Percentiles rank a stretch among this genome's conserved stretches.
These are phyloP conservation scores for Russula foetens DNA, from an alignment of 768 basidiomycete genomes.

Conservation along the genomic window DNA sequence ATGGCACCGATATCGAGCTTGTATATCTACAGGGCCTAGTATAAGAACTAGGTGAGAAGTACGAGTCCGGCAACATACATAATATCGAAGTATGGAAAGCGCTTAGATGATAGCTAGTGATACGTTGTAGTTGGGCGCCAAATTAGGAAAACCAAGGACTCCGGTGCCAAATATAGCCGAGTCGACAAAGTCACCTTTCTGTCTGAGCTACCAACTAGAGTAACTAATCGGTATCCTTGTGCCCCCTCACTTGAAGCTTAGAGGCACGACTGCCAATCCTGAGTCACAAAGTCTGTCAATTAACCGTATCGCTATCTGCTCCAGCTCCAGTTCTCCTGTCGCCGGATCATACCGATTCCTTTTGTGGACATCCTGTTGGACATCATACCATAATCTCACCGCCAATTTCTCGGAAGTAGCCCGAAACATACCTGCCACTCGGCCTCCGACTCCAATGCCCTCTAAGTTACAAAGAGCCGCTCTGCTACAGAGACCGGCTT, in stretches of 20 bases:
- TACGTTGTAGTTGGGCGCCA: neutral
- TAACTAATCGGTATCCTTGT: neutral
- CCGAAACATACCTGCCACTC: neutral
- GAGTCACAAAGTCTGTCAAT: too few relatives aligned
- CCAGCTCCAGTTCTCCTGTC: too few relatives aligned
- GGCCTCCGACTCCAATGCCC: neutral
- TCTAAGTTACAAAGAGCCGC: neutral
- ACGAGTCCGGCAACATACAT: neutral
- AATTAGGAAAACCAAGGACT: neutral
- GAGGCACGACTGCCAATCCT: too few relatives aligned
- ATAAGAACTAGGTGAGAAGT: constrained; percentile 14
- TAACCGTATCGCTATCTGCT: neutral
- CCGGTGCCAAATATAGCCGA: neutral
- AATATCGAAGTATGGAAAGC: neutral
- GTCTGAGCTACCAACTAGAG: neutral
- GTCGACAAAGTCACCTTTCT: neutral
- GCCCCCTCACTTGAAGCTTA: neutral
- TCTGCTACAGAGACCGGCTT: neutral
- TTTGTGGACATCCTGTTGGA: neutral
- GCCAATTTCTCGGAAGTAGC: neutral
- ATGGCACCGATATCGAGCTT: neutral
- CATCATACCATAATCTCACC: neutral
- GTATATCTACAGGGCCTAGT: constrained; percentile 6
- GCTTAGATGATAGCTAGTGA: neutral
- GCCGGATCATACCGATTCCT: neutral